phyloP scores from a whole-genome alignment of 768 basidiomycete genomes.

The Leccinum boreale region DNA sequence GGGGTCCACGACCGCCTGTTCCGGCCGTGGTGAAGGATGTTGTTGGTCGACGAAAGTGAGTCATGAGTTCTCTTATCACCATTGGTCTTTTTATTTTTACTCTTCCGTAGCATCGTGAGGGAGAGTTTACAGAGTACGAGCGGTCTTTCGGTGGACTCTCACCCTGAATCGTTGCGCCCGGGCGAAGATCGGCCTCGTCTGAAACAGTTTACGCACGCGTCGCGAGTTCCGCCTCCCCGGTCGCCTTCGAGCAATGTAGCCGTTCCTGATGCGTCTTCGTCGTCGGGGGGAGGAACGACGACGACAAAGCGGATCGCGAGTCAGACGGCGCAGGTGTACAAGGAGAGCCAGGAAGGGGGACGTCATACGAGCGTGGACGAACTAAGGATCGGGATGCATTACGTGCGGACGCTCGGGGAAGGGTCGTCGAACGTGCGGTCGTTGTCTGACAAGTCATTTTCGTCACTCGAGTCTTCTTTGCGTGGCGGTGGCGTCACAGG shows the following conservation, averaged over 20 bases:
- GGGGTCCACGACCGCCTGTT: constrained; percentile 30
- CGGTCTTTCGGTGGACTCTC: constrained; percentile 35
- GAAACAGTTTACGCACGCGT: constrained; percentile 68
- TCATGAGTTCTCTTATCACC: not conserved
- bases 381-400: constrained; percentile 64
- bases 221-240: constrained; percentile 61
- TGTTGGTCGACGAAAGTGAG: constrained; percentile 24
- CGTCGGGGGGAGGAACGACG: constrained; percentile 10
- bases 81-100: constrained; percentile 17
- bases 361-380: constrained; percentile 54
- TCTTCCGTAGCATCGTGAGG: constrained; percentile 40
- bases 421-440: constrained; percentile 37
- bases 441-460: constrained; percentile 47
- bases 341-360: constrained; percentile 33
- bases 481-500: constrained; percentile 29
- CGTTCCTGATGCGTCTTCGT: not conserved
- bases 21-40: constrained; percentile 21
- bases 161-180: constrained; percentile 29
- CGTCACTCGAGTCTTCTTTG: constrained; percentile 61
- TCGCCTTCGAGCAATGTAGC: constrained; percentile 32
- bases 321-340: constrained; percentile 61
- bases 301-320: constrained; percentile 49
- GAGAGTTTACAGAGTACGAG: constrained; percentile 50
- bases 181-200: constrained; percentile 50
- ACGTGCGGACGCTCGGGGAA: constrained; percentile 65